A percentile compares a stretch with the other conserved stretches of the same genome.
Evolutionary conservation across 148 eudicot genomes (phyloP).

Genomic region (Camellia granthamiana): DNA sequence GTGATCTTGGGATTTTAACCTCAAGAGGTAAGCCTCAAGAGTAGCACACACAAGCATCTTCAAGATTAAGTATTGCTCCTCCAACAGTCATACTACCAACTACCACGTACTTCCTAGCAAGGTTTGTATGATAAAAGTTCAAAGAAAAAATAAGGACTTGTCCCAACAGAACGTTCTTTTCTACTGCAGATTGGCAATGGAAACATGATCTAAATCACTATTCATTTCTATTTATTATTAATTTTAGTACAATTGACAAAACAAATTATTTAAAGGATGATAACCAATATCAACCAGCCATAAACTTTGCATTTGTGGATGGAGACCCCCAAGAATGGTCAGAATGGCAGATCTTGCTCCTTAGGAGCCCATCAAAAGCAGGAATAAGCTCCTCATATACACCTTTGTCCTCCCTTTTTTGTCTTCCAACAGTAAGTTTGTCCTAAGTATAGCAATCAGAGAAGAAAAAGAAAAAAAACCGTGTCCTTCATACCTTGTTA

Average conservation of each 20-base stretch:
- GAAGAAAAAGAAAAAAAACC: neutral
- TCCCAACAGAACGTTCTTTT: neutral
- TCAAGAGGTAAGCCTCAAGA: neutral
- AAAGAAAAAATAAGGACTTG: neutral
- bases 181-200: neutral
- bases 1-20: neutral
- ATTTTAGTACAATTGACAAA: neutral
- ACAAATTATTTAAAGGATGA: neutral
- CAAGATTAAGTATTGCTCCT: neutral
- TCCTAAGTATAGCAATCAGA: no score
- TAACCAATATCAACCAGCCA: constrained; percentile 4
- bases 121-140: neutral
- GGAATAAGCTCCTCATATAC: neutral
- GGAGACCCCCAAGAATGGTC: neutral
- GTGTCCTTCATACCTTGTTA: constrained; percentile 19
- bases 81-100: neutral
- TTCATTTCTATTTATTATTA: neutral
- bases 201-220: neutral
- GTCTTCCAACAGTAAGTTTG: neutral
- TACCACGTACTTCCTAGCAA: neutral
- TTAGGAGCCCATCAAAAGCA: no score
- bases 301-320: neutral
- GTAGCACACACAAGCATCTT: neutral
- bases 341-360: neutral
- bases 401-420: neutral